A percentile compares a stretch with the other conserved stretches of the same genome.
Evolutionary conservation across 371 early-diverging fungal genomes (phyloP).

Genomic region (Rhizopus arrhizus): DNA sequence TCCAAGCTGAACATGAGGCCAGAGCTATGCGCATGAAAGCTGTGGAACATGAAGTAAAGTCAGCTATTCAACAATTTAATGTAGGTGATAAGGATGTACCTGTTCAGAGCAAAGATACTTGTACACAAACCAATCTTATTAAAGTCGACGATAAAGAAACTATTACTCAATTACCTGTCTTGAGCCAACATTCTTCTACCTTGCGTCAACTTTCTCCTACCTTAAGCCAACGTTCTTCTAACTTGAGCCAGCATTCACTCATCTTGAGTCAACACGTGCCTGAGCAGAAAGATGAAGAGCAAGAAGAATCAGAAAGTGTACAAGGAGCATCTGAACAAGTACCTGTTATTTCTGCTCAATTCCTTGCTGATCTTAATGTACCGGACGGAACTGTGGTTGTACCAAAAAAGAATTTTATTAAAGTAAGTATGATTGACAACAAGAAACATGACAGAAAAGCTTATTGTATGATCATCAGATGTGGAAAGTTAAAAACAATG

Average conservation of each 20-base stretch:
- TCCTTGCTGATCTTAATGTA: slow-evolving; percentile 71
- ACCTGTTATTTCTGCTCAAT: slow-evolving; percentile 32
- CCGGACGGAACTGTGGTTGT: slow-evolving; percentile 63
- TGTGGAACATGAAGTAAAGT: neutral
- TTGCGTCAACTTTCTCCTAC: no score
- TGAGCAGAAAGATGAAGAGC: neutral
- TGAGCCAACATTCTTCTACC: no score
- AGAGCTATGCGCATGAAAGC: neutral
- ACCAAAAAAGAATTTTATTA: slow-evolving; percentile 28
- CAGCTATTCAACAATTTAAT: neutral
- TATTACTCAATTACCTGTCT: no score
- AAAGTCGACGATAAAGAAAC: neutral
- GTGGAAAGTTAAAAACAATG: slow-evolving; percentile 72
- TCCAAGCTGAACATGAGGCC: neutral
- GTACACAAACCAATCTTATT: neutral
- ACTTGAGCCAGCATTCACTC: no score
- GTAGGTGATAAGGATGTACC: neutral
- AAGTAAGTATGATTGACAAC: slow-evolving; percentile 38
- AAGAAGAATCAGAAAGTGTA: slow-evolving; percentile 2
- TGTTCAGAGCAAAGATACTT: neutral
- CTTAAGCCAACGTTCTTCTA: no score
- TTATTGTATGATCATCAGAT: slow-evolving; percentile 40
- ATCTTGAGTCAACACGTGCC: neutral
- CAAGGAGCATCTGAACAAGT: slow-evolving; percentile 19
- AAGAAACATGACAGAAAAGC: neutral